Base-by-base conservation (phyloP, 1,139 yeast species). In the Arxiozyma telluris region DNA sequence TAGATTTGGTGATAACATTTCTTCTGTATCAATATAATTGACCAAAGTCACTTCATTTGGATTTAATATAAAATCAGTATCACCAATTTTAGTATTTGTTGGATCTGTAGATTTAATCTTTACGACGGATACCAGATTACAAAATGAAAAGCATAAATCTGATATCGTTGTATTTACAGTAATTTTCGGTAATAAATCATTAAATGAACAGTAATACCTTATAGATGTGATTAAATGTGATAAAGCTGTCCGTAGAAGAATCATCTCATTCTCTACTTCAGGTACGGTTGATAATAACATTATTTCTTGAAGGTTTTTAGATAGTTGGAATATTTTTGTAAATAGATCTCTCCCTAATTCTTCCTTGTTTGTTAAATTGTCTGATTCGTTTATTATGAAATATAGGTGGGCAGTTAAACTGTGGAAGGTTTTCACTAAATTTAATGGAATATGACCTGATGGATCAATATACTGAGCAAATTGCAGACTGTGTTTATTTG, bases 151-250 rank as follows among this genome's bases (percentile, higher is more conserved):
- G 22, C 84, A 77, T 48, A 90, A 72, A 64, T 89, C 96, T 44
- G 88, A 79, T 11, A 89, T 74, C 0, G 97, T 84, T 34, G 91
- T 81, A 68, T 89, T 88, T 47, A 90, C 76, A 11, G 89, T 78
- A 41, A 86, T 74, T 53, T 78, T 78, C 1, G 98, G 97, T 53
- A 89, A 71, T 34, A 55, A 18, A n/a, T 46, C 21, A n/a, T 46
- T 43, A 57, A 87, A 83, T 6, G 82, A 73, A 1, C 87, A 82
- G 68, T 76, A 87, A 66, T 89, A 89, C 63, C 96, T 78, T 0
- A 95, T 80, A 0, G 93, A 80, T 5, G 96, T 83, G 51, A 91
- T 81, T 1, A 84, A 79, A 70, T 86, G 90, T 38, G 90, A 82
- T 17, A 87, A 80, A 0, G 95, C 78, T 51, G 86, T 86, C 55